Evolutionary conservation across 2,329 filamentous ascomycete genomes (phyloP).

Genomic region (Diaporthe citriasiana): DNA sequence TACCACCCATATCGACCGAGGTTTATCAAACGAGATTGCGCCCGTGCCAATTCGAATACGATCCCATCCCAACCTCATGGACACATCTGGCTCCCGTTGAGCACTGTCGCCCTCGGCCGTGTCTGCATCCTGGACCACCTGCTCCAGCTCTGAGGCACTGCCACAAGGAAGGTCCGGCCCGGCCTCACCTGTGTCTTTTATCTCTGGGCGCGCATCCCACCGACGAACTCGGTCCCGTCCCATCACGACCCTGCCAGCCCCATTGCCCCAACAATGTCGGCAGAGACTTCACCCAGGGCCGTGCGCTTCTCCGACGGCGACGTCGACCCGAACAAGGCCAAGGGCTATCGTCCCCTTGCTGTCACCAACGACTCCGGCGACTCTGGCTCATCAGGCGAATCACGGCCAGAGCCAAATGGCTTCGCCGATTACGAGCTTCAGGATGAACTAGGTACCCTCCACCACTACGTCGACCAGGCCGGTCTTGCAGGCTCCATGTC

Average conservation of each 20-base stretch:
- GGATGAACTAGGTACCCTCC: conserved; percentile 62
- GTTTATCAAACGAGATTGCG: conserved; percentile 33
- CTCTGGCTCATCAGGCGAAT: conserved; percentile 62
- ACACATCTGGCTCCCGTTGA: conserved; percentile 34
- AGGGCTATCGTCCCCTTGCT: conserved; percentile 53
- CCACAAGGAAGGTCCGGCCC: conserved; percentile 3
- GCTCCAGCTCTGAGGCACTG: conserved; percentile 12
- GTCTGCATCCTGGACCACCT: conserved; percentile 19
- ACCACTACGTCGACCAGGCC: conserved; percentile 59
- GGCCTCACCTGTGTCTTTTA: not conserved
- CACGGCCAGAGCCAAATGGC: conserved; percentile 60
- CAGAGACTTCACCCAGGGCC: conserved; percentile 67
- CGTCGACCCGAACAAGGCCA: conserved; percentile 59
- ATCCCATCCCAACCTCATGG: conserved; percentile 26
- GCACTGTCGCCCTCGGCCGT: conserved; percentile 30
- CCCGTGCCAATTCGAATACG: conserved; percentile 28
- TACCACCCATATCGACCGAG: conserved; percentile 32
- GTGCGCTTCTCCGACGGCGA: conserved; percentile 70
- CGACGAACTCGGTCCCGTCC: not conserved
- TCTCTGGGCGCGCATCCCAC: not conserved
- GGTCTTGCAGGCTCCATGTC: conserved; percentile 58
- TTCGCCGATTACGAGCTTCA: conserved; percentile 58
- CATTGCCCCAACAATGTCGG: conserved; percentile 49
- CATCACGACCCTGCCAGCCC: conserved; percentile 3
- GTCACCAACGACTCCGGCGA: conserved; percentile 62